Conservation (phyloP, 768 basidiomycete genomes). For the Trametes cinnabarina region DNA sequence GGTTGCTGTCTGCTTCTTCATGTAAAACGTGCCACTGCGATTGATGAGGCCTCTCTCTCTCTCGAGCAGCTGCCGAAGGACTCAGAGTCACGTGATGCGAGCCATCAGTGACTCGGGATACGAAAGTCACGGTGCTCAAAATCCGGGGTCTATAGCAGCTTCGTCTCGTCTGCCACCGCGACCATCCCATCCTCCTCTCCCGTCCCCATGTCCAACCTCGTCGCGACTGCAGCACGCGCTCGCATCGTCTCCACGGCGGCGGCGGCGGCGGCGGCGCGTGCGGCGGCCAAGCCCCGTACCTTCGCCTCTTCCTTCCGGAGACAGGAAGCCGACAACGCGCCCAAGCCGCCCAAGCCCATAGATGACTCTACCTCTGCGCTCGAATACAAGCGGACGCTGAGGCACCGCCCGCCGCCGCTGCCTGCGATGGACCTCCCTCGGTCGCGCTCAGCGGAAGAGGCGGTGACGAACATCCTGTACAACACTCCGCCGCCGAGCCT, state of each 20-base stretch:
- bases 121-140: constrained; percentile 3
- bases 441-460: constrained; percentile 85
- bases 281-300: constrained; percentile 7
- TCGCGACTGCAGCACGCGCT: constrained; percentile 13
- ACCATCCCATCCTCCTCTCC: background rate
- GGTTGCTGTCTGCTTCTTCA: no score
- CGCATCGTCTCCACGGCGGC: constrained; percentile 3
- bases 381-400: constrained; percentile 86
- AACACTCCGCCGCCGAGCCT: constrained; percentile 91
- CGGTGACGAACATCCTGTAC: constrained; percentile 96
- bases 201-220: constrained; percentile 16
- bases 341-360: constrained; percentile 75
- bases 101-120: constrained; percentile 8
- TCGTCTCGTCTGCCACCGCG: constrained; percentile 8
- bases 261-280: background rate
- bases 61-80: background rate
- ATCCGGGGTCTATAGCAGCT: constrained; percentile 4
- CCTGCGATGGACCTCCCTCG: constrained; percentile 85
- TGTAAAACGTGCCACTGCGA: no score
- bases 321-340: constrained; percentile 27
- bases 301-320: constrained; percentile 19
- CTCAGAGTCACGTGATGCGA: constrained; percentile 6
- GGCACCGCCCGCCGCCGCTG: constrained; percentile 74
- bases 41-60: no score
- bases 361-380: constrained; percentile 94